Conservation (phyloP, 2,329 filamentous ascomycete genomes). For the Pestalotiopsis sp. region DNA sequence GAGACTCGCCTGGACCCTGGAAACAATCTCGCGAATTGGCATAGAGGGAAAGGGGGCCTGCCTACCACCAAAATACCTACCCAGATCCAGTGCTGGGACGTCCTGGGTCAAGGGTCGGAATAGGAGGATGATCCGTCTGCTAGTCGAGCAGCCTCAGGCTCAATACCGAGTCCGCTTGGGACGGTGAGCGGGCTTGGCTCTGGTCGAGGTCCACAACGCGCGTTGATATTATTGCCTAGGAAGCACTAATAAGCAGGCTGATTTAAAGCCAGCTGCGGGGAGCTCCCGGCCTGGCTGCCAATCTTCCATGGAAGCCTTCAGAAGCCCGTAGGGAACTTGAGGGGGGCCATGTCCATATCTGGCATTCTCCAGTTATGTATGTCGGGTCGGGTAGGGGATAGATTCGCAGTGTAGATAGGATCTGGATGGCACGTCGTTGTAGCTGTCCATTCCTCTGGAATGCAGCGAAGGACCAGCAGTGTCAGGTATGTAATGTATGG, state of each 20-base stretch:
- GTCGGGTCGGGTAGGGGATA: background rate
- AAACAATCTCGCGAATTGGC: background rate
- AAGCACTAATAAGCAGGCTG: slow-evolving; percentile 9
- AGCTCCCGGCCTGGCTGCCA: slow-evolving; percentile 3
- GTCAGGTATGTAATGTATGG: too few species aligned
- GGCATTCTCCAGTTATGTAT: background rate
- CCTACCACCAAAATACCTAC: too few species aligned
- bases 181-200: background rate
- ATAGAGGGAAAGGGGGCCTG: background rate
- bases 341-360: background rate
- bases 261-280: slow-evolving; percentile 3
- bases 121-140: background rate
- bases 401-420: too few species aligned
- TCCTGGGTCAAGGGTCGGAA: slow-evolving; percentile 5
- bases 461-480: too few species aligned
- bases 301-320: slow-evolving; percentile 11
- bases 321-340: slow-evolving; percentile 3
- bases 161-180: slow-evolving; percentile 5
- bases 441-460: too few species aligned
- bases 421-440: too few species aligned
- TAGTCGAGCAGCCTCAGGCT: slow-evolving; percentile 1
- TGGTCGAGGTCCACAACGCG: slow-evolving; percentile 3
- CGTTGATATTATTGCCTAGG: background rate
- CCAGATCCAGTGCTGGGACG: background rate
- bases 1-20: slow-evolving; percentile 3